phyloP scores from a whole-genome alignment of 495 filamentous ascomycete genomes.

The Apodospora peruviana region DNA sequence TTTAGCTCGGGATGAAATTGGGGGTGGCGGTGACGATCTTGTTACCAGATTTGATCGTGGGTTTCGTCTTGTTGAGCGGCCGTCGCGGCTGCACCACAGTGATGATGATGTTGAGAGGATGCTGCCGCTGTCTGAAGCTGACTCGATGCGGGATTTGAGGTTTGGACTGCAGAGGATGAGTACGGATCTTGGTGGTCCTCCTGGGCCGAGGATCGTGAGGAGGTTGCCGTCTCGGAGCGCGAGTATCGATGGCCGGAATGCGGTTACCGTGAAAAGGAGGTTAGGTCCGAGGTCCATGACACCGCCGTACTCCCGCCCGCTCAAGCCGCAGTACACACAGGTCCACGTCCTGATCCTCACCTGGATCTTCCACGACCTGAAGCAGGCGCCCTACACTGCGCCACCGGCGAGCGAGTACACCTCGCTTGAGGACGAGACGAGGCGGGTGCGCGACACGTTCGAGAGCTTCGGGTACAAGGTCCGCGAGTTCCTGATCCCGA shows the following conservation, averaged over 20 bases:
- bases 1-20: not conserved
- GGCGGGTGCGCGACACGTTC: slow-evolving; percentile 20
- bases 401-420: slow-evolving; percentile 19
- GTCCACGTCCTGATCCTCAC: slow-evolving; percentile 27
- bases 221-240: not conserved
- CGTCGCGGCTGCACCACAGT: no score
- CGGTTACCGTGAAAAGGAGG: not conserved
- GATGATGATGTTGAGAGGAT: no score
- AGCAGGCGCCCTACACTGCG: slow-evolving; percentile 20
- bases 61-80: not conserved
- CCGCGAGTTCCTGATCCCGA: slow-evolving; percentile 24
- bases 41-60: not conserved
- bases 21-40: not conserved
- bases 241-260: slow-evolving; percentile 1
- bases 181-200: not conserved
- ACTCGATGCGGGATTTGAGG: not conserved
- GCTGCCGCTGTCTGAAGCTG: no score
- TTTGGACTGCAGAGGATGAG: slow-evolving; percentile 2
- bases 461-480: slow-evolving; percentile 22
- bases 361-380: slow-evolving; percentile 28
- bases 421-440: slow-evolving; percentile 28
- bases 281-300: slow-evolving; percentile 2
- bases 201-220: not conserved
- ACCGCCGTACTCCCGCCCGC: slow-evolving; percentile 1
- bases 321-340: slow-evolving; percentile 16